Evolutionary conservation across 257 asterid species (phyloP), one percentile per base, ranked within the genome.

Genomic region (Capsicum pubescens): DNA sequence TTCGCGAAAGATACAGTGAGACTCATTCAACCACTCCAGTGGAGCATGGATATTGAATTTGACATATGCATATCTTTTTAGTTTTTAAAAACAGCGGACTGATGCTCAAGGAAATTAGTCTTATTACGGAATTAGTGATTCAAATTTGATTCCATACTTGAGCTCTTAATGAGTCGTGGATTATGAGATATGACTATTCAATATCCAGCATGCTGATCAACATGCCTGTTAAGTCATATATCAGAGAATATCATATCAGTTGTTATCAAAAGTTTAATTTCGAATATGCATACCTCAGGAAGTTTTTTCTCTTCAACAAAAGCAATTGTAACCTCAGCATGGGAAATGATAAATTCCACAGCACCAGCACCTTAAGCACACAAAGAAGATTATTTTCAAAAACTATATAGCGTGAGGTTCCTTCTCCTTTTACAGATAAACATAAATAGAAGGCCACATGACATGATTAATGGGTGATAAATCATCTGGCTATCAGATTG

Each of bases 231-330:
- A 42, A 59, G 59, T 21, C 10, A 26, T 39, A 78, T 68, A 9
- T 83, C 50, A 71, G 19, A 12, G 32, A 58, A 52, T 50, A 60
- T 17, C 16, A 84, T 7, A 52, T 48, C 19, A 72, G 61, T 8
- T 4, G 14, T 74, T 58, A 80, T 15, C 13, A 72, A 36, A 72
- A 70, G 50, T 64, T 50, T 61, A 83, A 80, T 77, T 54, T 74
- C 74, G 57, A 56, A 17, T 13, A 76, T 56, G 35, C 82, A 15
- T 84, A 97, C 99, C 98, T 93, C 99, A 0, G 97, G 86, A 67
- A 97, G 85, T 83, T 97, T 97, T 87, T 92, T 97, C 88, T 93
- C 99, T 90, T 97, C 98, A 35, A 92, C 95, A 88, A 97, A 97
- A 88, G 97, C 90, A 83, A 95, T 90, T 87, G 89, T 55, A 86